A percentile compares a stretch with the other conserved stretches of the same genome.
These are phyloP conservation scores for Ceratocystis destructans DNA, from an alignment of 2,329 filamentous ascomycete genomes.

Conservation along the genomic window DNA sequence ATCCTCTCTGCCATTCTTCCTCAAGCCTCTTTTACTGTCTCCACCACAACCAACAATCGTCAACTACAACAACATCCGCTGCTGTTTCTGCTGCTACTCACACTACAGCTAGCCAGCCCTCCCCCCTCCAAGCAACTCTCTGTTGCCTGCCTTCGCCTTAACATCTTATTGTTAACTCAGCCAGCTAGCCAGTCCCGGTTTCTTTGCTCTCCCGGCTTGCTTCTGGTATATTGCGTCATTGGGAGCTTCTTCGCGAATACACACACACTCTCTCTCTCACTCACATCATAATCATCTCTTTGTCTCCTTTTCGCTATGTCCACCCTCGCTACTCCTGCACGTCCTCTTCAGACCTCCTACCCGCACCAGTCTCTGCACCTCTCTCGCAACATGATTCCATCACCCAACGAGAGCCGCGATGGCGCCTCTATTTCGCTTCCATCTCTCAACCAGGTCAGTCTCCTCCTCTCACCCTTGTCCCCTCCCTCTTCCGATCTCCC, in stretches of 20 bases:
- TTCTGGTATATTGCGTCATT: not conserved
- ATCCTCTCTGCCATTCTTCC: not conserved
- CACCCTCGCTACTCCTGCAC: slow-evolving; percentile 21
- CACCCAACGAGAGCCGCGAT: slow-evolving; percentile 29
- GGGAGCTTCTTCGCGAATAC: not conserved
- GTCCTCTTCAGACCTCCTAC: not conserved
- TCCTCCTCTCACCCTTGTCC: not conserved
- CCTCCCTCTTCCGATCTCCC: not conserved
- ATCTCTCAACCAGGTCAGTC: slow-evolving; percentile 39
- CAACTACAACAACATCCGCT: too few species aligned
- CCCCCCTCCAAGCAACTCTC: not conserved
- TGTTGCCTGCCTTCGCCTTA: not conserved
- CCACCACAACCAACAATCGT: not conserved
- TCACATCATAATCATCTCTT: not conserved
- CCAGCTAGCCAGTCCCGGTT: not conserved
- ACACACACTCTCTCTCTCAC: not conserved
- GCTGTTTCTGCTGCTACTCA: too few species aligned
- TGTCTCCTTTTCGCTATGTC: slow-evolving; percentile 28
- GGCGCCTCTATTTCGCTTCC: slow-evolving; percentile 33
- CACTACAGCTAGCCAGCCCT: too few species aligned
- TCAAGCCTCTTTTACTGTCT: not conserved
- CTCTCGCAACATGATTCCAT: slow-evolving; percentile 36
- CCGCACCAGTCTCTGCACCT: slow-evolving; percentile 28
- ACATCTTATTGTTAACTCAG: not conserved
- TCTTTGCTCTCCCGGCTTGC: not conserved